These are phyloP conservation scores for Phytopythium sindhum DNA, from an alignment of 352 stramenopile genomes.

Conservation along the genomic window DNA sequence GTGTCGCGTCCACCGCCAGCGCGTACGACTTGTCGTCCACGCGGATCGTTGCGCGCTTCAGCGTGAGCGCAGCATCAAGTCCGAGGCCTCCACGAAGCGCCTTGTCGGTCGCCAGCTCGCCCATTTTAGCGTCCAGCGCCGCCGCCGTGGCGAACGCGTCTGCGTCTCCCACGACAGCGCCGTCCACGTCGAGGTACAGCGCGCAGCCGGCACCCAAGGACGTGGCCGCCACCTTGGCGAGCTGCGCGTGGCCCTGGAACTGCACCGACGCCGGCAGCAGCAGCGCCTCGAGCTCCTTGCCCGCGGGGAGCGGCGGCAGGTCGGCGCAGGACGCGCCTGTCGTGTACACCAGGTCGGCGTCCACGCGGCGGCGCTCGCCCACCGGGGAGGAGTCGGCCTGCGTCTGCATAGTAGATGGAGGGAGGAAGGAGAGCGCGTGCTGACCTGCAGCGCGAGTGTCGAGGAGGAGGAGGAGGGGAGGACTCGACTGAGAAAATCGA, in stretches of 20 bases:
- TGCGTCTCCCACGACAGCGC: slow-evolving; percentile 8
- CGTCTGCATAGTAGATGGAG: background rate
- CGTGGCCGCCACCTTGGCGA: slow-evolving; percentile 25
- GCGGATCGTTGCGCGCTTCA: slow-evolving; percentile 9
- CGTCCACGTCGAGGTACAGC: slow-evolving; percentile 32
- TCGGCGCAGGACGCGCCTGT: slow-evolving; percentile 17
- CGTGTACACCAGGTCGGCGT: slow-evolving; percentile 34
- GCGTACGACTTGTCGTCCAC: slow-evolving; percentile 24
- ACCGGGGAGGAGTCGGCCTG: background rate
- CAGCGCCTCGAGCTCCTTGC: slow-evolving; percentile 15
- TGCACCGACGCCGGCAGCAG: slow-evolving; percentile 16
- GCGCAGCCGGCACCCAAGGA: slow-evolving; percentile 24
- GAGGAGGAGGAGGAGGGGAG: background rate
- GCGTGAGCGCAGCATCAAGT: background rate
- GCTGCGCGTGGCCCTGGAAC: slow-evolving; percentile 36
- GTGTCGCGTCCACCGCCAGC: slow-evolving; percentile 16
- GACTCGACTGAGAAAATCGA: slow-evolving; percentile 8
- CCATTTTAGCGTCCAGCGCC: slow-evolving; percentile 21
- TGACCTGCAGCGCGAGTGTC: background rate
- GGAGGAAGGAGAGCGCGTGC: background rate
- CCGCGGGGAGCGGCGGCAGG: slow-evolving; percentile 17
- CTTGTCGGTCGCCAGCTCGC: slow-evolving; percentile 15
- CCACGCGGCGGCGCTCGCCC: slow-evolving; percentile 11
- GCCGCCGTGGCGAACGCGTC: slow-evolving; percentile 19
- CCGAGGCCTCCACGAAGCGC: slow-evolving; percentile 6